A percentile compares a stretch with the other conserved stretches of the same genome.
Evolutionary conservation across 1,284 basidiomycete genomes (phyloP).

Genomic region (Heterobasidion irregulare): DNA sequence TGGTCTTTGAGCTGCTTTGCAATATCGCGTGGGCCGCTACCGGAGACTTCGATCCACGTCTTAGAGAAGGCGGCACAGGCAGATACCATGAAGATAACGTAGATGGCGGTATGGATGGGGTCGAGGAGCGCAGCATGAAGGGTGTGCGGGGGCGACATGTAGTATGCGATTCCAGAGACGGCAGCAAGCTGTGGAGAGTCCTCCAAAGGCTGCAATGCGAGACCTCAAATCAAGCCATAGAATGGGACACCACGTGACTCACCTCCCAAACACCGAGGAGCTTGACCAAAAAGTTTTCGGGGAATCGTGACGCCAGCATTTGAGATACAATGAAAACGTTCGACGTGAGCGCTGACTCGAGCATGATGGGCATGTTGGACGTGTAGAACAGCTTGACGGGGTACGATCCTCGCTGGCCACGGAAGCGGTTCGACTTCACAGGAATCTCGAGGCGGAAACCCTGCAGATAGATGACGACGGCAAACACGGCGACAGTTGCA

Average conservation of each 20-base stretch:
- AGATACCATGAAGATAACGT: constrained; percentile 89
- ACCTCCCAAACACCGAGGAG: constrained; percentile 97
- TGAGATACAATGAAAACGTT: constrained; percentile 97
- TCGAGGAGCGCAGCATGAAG: constrained; percentile 83
- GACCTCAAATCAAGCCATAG: not conserved
- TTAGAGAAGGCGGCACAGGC: constrained; percentile 98
- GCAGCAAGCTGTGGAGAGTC: constrained; percentile 91
- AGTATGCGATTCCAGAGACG: constrained; percentile 91
- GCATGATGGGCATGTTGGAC: constrained; percentile 99
- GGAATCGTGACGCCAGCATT: constrained; percentile 91
- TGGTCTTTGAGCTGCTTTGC: constrained; percentile 99
- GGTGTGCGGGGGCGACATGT: constrained; percentile 95
- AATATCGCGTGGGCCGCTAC: constrained; percentile 90
- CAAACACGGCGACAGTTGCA: constrained; percentile 88
- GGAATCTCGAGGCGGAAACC: constrained; percentile 99
- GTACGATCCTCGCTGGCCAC: constrained; percentile 91
- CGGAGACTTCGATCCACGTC: constrained; percentile 99
- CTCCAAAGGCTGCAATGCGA: constrained; percentile 63
- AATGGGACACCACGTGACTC: constrained; percentile 14
- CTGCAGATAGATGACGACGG: constrained; percentile 95
- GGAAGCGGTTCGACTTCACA: constrained; percentile 94
- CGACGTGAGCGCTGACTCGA: constrained; percentile 88
- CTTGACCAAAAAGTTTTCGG: constrained; percentile 83
- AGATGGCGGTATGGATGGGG: constrained; percentile 89
- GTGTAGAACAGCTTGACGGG: constrained; percentile 99